These are phyloP conservation scores for Alternaria sp. DNA, from an alignment of 2,329 filamentous ascomycete genomes.

Conservation along the genomic window DNA sequence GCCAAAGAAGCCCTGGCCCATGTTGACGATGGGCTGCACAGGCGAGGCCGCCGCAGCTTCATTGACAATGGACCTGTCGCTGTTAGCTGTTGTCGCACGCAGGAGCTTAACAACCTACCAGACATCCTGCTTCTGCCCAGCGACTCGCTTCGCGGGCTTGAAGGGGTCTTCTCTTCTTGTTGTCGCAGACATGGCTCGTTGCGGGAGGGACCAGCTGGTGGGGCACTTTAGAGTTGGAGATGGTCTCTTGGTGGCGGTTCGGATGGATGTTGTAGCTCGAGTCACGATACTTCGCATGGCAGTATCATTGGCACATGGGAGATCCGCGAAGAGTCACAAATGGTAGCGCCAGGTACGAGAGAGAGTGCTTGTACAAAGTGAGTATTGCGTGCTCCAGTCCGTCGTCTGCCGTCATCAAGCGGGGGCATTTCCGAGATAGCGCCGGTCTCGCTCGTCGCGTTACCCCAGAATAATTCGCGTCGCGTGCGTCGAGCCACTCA, in stretches of 20 bases:
- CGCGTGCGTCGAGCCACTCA: constrained; percentile 19
- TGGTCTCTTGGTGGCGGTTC: constrained; percentile 4
- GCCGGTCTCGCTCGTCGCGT: constrained; percentile 26
- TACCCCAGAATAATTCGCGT: constrained; percentile 18
- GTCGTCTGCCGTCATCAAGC: constrained; percentile 44
- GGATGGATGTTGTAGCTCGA: constrained; percentile 10
- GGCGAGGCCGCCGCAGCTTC: constrained; percentile 71
- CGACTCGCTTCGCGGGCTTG: constrained; percentile 63
- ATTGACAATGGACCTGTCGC: constrained; percentile 69
- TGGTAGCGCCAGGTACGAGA: background rate
- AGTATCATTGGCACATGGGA: background rate
- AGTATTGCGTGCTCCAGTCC: constrained; percentile 41
- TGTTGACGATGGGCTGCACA: constrained; percentile 72
- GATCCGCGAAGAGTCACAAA: background rate
- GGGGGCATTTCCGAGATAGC: constrained; percentile 22
- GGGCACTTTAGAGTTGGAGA: constrained; percentile 10
- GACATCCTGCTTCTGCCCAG: constrained; percentile 65
- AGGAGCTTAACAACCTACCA: constrained; percentile 53
- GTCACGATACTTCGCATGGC: constrained; percentile 28
- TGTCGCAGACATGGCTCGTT: constrained; percentile 48
- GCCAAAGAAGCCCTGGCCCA: constrained; percentile 81
- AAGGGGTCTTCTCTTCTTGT: constrained; percentile 53
- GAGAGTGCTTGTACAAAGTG: background rate
- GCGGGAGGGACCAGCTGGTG: constrained; percentile 31
- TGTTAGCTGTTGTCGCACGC: background rate